Evolutionary conservation across 345 rosid genomes (phyloP).

Genomic region (Bruguiera gymnorhiza): DNA sequence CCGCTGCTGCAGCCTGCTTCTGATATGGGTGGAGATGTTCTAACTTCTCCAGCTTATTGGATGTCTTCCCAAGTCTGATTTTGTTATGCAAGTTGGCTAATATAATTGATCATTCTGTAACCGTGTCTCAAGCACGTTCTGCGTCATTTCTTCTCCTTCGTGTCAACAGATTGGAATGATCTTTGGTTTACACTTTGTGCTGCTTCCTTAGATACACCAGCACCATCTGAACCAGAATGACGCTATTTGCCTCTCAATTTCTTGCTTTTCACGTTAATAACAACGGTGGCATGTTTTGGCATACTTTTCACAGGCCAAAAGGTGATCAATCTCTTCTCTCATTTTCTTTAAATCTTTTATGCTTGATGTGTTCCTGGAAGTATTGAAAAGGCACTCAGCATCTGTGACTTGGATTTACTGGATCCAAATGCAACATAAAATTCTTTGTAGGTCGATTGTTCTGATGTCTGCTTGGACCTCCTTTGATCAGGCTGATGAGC

Average conservation of each 20-base stretch:
- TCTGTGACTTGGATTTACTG: conserved; percentile 38
- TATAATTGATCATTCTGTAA: too few relatives aligned
- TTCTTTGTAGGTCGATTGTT: conserved; percentile 65
- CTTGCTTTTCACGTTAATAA: conserved; percentile 25
- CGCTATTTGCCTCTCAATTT: conserved; percentile 25
- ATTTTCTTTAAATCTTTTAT: conserved; percentile 39
- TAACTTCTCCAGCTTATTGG: too few relatives aligned
- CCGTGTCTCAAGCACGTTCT: conserved; percentile 3
- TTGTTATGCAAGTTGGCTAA: too few relatives aligned
- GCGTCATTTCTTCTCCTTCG: conserved; percentile 39
- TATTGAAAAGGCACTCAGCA: conserved; percentile 40
- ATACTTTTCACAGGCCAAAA: conserved; percentile 22
- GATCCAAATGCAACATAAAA: conserved; percentile 67
- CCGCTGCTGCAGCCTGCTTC: too few relatives aligned
- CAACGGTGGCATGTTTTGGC: conserved; percentile 22
- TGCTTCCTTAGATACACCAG: conserved; percentile 27
- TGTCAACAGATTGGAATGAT: conserved; percentile 43
- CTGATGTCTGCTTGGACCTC: conserved; percentile 69
- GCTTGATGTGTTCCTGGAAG: conserved; percentile 41
- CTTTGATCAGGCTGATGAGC: conserved; percentile 63
- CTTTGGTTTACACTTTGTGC: conserved; percentile 29
- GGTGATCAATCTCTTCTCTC: conserved; percentile 48
- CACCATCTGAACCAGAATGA: conserved; percentile 14
- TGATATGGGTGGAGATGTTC: too few relatives aligned
- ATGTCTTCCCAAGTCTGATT: too few relatives aligned